Evolutionary conservation across 2,329 filamentous ascomycete species (phyloP).

Genomic region (Clathrospora elynae): DNA sequence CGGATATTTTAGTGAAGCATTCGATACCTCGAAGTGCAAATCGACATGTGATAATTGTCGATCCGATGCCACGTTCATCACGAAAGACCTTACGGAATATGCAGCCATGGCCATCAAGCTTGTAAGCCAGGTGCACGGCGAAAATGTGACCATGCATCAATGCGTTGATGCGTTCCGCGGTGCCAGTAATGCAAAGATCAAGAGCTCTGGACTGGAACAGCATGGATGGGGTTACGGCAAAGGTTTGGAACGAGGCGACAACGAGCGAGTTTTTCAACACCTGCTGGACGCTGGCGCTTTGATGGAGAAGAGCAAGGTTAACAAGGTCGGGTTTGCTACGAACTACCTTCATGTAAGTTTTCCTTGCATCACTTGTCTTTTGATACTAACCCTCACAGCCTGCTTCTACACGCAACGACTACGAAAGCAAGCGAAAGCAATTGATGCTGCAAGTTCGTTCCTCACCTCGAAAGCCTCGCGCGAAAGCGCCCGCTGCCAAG

Average conservation of each 20-base stretch:
- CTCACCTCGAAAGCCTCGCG: constrained; percentile 49
- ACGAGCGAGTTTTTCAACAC: constrained; percentile 81
- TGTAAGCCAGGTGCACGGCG: constrained; percentile 62
- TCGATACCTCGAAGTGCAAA: constrained; percentile 72
- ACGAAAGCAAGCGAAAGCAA: constrained; percentile 39
- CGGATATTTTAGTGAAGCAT: constrained; percentile 90
- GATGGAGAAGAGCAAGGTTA: constrained; percentile 70
- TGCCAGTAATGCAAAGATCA: constrained; percentile 64
- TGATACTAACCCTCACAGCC: constrained; percentile 40
- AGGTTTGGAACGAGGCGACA: constrained; percentile 72
- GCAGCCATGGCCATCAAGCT: constrained; percentile 73
- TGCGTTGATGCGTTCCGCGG: constrained; percentile 86
- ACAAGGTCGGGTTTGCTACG: constrained; percentile 69
- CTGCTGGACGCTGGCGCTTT: constrained; percentile 76
- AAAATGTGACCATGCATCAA: constrained; percentile 69
- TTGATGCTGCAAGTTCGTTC: constrained; percentile 61
- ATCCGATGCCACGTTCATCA: constrained; percentile 71
- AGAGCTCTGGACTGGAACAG: constrained; percentile 59
- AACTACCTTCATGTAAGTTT: constrained; percentile 71
- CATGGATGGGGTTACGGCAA: constrained; percentile 67
- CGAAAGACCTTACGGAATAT: constrained; percentile 75
- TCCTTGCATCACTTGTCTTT: background rate
- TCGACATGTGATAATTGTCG: constrained; percentile 88
- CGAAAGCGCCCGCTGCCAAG: constrained; percentile 29
- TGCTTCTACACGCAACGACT: constrained; percentile 54